Conservation (phyloP, 1,284 basidiomycete genomes). For the Ustilago loliicola region DNA sequence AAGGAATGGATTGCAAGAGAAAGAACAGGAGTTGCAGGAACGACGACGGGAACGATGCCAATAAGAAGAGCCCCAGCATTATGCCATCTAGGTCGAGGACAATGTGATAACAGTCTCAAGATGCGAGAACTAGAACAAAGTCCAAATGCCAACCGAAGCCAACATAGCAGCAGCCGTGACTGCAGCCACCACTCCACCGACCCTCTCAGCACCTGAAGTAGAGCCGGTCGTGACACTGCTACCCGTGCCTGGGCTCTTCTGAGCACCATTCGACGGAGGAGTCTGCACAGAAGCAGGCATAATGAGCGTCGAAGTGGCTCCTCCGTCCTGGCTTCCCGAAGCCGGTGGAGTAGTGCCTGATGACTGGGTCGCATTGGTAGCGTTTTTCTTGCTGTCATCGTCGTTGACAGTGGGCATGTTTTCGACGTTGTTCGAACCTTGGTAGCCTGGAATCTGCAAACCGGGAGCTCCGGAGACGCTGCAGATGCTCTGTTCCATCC, state of each 20-base stretch:
- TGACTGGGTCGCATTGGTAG: conserved; percentile 1
- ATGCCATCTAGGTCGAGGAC: not conserved
- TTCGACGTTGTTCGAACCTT: conserved; percentile 29
- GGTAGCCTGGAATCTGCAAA: conserved; percentile 42
- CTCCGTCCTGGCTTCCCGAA: conserved; percentile 9
- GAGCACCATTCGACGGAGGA: not conserved
- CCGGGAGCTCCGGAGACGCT: conserved; percentile 18
- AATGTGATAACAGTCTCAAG: not conserved
- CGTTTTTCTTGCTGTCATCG: conserved; percentile 11
- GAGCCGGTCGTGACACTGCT: not conserved
- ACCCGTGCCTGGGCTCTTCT: not conserved
- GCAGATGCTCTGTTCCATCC: conserved; percentile 32
- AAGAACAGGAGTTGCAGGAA: not conserved
- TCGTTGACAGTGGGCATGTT: conserved; percentile 43
- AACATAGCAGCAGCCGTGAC: conserved; percentile 16
- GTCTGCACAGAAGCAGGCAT: conserved; percentile 24
- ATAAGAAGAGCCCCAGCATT: not conserved
- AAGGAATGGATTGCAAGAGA: not conserved
- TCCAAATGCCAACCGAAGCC: conserved; percentile 25
- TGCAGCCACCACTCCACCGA: conserved; percentile 5
- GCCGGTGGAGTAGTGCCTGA: not conserved
- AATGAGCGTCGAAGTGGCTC: conserved; percentile 18
- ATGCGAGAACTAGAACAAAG: conserved; percentile 14
- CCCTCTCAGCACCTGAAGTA: not conserved
- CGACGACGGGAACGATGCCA: not conserved